Base-by-base conservation (phyloP, 2,329 filamentous ascomycete genomes). In the Trichoderma polysporum region DNA sequence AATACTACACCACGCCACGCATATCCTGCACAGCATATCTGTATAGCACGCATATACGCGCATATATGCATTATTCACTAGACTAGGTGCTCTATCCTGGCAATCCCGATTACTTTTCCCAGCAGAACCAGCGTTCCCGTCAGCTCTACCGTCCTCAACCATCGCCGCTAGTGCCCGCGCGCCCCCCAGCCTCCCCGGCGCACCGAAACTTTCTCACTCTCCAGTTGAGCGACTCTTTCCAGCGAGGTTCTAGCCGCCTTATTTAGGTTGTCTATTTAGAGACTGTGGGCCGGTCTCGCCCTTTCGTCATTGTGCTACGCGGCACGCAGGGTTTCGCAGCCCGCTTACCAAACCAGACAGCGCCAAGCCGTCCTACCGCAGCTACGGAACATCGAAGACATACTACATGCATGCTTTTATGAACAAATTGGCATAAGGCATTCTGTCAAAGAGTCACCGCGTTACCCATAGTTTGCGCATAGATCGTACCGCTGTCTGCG, bases 221-320 rank as follows among this genome's bases (percentile, higher is more conserved):
- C 19, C 19, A 19, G 58, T 13, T 19, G n/a, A 53, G 49, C 39
- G 31, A 29, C 5, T 15, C 22, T 33, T 15, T 54, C 29, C 50
- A 35, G 50, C 50, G 31, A 31, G n/a, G 12, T 31, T 41, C 59
- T 37, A 62, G 59, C 59, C 57, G 49, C 59, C 49, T 53, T 37
- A 6, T 35, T 22, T 22, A 25, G 35, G 31, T 15, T 33, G 49
- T 62, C 41, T 53, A 31, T 53, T 53, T 53, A n/a, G 59, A 35
- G 59, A 62, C 37, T 41, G 59, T 62, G 59, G 59, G 59, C 59
- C 59, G 41, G n/a, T 22, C 47, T 53, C 49, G 25, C 49, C 47
- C 59, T 62, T 52, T 66, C 56, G 61, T 64, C 61, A 54, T 64
- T 64, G 61, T 64, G 61, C 52, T 15, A 64, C 50, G 50, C 61